Evolutionary conservation across 495 filamentous ascomycete genomes (phyloP), one percentile per base, ranked within the genome.

Genomic region (Hyaloscypha variabilis): DNA sequence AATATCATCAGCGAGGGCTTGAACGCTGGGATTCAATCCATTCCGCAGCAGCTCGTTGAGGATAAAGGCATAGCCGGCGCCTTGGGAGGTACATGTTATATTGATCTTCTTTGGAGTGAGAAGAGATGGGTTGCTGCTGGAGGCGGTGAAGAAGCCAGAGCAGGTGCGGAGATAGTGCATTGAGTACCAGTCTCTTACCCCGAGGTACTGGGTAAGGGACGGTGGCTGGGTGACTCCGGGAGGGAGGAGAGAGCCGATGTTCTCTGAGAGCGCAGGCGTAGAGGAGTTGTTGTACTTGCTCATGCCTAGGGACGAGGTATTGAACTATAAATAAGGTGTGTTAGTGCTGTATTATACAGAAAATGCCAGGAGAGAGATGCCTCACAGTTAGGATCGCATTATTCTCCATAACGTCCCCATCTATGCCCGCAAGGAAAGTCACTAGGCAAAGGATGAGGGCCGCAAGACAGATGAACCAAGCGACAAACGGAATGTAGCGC

Each of bases 281-380:
- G 55, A 58, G 55, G 55, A 58, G 55, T 58, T 58, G 55, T 58
- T 28, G 55, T 58, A 58, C 55, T 58, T 28, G 55, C 31, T 58
- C 55, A 58, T 34, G 55, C 55, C 55, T 58, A 58, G 55, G 55
- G 55, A 58, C 55, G 55, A 58, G 55, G 55, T 58, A 58, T 58
- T 58, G 55, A 58, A 58, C 55, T 58, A 30, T 28, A 34, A 58
- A 58, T 58, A 58, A 58, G 55, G 29, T 58, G 55, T 58, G 31
- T 31, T 21, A 58, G 26, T 58, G 25, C 55, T 58, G 55, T 17
- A 58, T 58, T 21, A 58, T 58, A 58, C 55, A 58, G 55, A 28
- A 58, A 28, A 29, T 58, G 55, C 31, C 29, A 58, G 55, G n/a
- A n/a, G 29, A 58, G 55, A 58, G 55, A 58, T 58, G 55, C 55